phyloP scores from a whole-genome alignment of 2,329 filamentous ascomycete species.

The Botrytis porri region DNA sequence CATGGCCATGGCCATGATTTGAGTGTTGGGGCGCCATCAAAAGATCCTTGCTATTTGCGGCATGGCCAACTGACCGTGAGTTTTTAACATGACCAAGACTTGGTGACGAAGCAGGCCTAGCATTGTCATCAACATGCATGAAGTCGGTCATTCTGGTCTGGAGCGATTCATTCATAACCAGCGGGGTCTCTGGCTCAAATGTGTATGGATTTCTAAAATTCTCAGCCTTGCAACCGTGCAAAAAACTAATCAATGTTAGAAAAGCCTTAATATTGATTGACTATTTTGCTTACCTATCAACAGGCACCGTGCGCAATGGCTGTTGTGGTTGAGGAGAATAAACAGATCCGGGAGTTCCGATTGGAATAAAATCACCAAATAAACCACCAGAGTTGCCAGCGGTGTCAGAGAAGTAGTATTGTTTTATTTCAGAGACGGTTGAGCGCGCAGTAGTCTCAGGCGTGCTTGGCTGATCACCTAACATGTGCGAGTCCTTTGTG shows the following conservation, averaged over 20 bases:
- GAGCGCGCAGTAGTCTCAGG: neutral
- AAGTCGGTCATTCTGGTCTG: conserved; percentile 34
- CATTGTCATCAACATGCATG: conserved; percentile 21
- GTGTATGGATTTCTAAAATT: conserved; percentile 24
- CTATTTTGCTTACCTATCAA: neutral
- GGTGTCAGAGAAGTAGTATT: conserved; percentile 11
- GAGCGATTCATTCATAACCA: conserved; percentile 19
- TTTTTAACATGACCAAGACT: conserved; percentile 29
- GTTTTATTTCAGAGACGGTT: conserved; percentile 14
- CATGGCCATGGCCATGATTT: conserved; percentile 19
- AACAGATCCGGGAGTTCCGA: conserved; percentile 10
- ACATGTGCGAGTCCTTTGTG: neutral
- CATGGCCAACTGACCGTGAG: conserved; percentile 28
- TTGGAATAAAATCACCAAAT: conserved; percentile 16
- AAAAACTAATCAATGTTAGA: conserved; percentile 6
- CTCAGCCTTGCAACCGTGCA: conserved; percentile 2
- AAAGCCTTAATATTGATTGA: neutral
- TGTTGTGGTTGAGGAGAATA: conserved; percentile 8
- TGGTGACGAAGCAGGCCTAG: conserved; percentile 22
- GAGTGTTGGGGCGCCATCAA: neutral
- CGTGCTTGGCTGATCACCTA: neutral
- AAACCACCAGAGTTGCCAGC: neutral
- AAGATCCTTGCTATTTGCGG: conserved; percentile 9
- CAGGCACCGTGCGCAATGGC: neutral
- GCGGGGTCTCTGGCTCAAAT: conserved; percentile 35